Conservation (phyloP, 306 rosid genomes). For the Prunus campanulata region DNA sequence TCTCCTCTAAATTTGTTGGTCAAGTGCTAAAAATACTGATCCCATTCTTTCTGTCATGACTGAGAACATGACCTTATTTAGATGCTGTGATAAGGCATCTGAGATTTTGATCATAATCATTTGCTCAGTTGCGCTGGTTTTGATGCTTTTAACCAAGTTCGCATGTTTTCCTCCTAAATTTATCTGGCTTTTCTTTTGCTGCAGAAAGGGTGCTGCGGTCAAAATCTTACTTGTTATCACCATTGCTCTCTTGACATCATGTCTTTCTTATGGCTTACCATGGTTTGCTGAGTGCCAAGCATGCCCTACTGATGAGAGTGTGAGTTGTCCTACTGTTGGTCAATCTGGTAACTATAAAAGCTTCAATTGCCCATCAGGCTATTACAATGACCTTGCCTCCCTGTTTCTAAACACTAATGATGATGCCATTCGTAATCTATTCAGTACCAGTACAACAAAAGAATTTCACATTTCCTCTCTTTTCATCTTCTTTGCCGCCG, state of each 20-base stretch:
- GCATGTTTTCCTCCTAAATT: neutral
- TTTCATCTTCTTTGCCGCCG: slow-evolving; percentile 53
- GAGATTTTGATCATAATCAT: neutral
- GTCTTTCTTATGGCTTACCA: slow-evolving; percentile 63
- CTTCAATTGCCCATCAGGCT: slow-evolving; percentile 68
- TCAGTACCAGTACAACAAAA: slow-evolving; percentile 46
- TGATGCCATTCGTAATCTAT: slow-evolving; percentile 73
- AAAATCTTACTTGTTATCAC: slow-evolving; percentile 58
- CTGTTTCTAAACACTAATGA: slow-evolving; percentile 77
- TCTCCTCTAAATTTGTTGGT: neutral
- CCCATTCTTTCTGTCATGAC: neutral
- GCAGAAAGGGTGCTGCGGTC: slow-evolving; percentile 67
- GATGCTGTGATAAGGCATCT: neutral
- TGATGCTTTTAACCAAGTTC: neutral
- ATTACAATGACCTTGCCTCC: slow-evolving; percentile 88
- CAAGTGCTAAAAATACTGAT: neutral
- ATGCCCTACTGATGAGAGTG: slow-evolving; percentile 47
- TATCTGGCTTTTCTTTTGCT: slow-evolving; percentile 18
- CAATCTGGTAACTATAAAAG: slow-evolving; percentile 62
- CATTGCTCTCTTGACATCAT: slow-evolving; percentile 63
- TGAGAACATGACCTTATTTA: neutral
- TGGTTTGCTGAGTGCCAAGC: slow-evolving; percentile 66
- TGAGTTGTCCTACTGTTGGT: slow-evolving; percentile 55
- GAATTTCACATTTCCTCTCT: slow-evolving; percentile 64
- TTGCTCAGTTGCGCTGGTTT: neutral